Conservation (phyloP, 1,139 yeast species). For the Hansenula lynferdii region DNA sequence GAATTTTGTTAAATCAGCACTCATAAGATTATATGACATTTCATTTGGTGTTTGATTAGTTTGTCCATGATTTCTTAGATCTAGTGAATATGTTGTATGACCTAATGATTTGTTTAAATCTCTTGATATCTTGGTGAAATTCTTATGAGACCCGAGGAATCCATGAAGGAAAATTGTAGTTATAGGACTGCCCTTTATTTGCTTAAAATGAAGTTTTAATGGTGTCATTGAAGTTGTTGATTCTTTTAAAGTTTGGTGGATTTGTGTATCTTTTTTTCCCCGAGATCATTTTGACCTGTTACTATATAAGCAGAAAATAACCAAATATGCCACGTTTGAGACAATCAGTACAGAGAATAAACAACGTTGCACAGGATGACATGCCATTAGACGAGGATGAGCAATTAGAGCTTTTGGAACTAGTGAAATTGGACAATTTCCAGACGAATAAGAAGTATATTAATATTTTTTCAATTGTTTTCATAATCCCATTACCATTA, state of each 20-base stretch:
- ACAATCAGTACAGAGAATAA: slow-evolving; percentile 5
- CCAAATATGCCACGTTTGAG: slow-evolving; percentile 17
- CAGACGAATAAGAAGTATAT: slow-evolving; percentile 9
- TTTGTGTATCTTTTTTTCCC: no score
- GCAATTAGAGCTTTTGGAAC: slow-evolving; percentile 16
- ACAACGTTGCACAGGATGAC: slow-evolving; percentile 6
- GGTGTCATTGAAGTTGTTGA: not conserved
- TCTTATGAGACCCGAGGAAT: slow-evolving; percentile 35
- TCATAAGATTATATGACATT: slow-evolving; percentile 31
- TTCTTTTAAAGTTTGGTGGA: not conserved
- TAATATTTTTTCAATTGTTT: slow-evolving; percentile 11
- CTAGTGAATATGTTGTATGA: slow-evolving; percentile 23
- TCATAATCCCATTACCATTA: slow-evolving; percentile 14
- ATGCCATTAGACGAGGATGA: slow-evolving; percentile 13
- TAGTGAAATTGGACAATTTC: slow-evolving; percentile 8
- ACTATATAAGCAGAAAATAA: no score
- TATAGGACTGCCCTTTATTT: not conserved
- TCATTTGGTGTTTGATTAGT: slow-evolving; percentile 30
- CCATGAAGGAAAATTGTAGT: slow-evolving; percentile 34
- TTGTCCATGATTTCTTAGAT: slow-evolving; percentile 40
- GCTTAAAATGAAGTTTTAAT: not conserved
- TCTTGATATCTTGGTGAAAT: slow-evolving; percentile 22
- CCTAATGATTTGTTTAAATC: slow-evolving; percentile 12
- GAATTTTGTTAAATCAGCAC: slow-evolving; percentile 31
- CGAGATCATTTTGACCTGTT: no score